Conservation (phyloP, 83 land plant genomes). For the Picea abies region DNA sequence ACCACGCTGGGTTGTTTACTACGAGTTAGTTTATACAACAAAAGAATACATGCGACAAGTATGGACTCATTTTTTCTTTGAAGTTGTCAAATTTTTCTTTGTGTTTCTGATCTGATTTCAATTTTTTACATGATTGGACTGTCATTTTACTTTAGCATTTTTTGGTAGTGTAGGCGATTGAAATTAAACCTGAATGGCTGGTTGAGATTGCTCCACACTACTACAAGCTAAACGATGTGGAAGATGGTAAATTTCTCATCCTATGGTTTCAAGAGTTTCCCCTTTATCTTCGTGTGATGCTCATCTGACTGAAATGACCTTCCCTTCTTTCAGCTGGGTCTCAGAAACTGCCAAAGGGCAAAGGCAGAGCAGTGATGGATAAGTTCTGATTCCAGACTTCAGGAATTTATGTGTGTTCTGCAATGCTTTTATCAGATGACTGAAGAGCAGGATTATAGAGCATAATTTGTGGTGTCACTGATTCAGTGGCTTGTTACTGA, state of each 20-base stretch:
- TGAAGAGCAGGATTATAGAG: no score
- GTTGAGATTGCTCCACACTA: slow-evolving; percentile 94
- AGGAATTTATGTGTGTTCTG: no score
- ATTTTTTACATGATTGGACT: not conserved
- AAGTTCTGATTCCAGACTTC: not conserved
- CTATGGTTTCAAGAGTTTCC: slow-evolving; percentile 20
- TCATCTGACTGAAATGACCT: not conserved
- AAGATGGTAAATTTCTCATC: slow-evolving; percentile 59
- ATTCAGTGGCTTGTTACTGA: no score
- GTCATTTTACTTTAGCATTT: not conserved
- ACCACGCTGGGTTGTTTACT: slow-evolving; percentile 93
- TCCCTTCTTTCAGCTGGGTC: slow-evolving; percentile 10
- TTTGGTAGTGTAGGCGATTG: slow-evolving; percentile 54
- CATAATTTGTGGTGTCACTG: no score
- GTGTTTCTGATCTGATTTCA: not conserved
- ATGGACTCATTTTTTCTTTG: slow-evolving; percentile 10
- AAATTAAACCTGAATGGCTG: slow-evolving; percentile 89
- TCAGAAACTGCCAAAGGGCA: slow-evolving; percentile 17
- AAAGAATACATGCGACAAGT: slow-evolving; percentile 99
- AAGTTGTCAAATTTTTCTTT: not conserved
- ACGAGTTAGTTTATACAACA: slow-evolving; percentile 90
- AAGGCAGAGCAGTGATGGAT: slow-evolving; percentile 17
- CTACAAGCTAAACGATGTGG: slow-evolving; percentile 88
- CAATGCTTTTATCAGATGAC: no score
- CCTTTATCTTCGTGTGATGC: not conserved